Evolutionary conservation across 257 asterid genomes (phyloP), one percentile per base, ranked within the genome.

Genomic region (Fraxinus americana): DNA sequence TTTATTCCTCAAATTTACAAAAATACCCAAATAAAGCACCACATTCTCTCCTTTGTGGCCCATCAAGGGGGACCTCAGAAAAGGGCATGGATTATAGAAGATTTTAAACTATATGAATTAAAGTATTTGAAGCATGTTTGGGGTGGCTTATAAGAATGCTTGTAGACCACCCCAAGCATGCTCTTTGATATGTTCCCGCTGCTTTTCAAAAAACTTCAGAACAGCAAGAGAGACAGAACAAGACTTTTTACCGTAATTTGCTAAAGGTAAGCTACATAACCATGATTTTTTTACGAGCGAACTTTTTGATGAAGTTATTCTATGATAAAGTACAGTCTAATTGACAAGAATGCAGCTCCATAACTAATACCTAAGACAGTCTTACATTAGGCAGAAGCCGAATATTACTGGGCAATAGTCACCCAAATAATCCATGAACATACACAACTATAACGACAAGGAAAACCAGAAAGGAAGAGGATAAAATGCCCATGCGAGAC

Each of bases 401-500:
- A 73, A 45, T 57, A 61, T 17, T 6, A 57, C 27, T 35, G 29
- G 32, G 27, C 66, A 74, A 43, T 39, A 3, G 3, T 17, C 72
- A 76, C 75, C 73, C 76, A 65, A 41, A 27, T 43, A 70, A 74
- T 70, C 50, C 2, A 81, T 1, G 65, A 34, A 23, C 17, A 30
- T 72, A 66, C 75, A 71, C 45, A 27, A 34, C 13, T 45, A 59
- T 9, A 41, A 29, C 19, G 35, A 41, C 73, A 72, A 54, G 16
- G 71, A 69, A 67, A 71, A 32, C 29, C 11, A 30, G 71, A 75
- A n/a, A 79, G 34, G 45, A 34, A n/a, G 19, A 68, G 54, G 70
- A 45, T 36, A 82, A 32, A 74, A 71, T 54, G 43, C 27, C 84
- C 38, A 65, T 72, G 81, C 66, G 74, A 73, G 82, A 82, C 92